Base-by-base conservation (phyloP, 2,329 filamentous ascomycete species). In the Aspergillus terreus region DNA sequence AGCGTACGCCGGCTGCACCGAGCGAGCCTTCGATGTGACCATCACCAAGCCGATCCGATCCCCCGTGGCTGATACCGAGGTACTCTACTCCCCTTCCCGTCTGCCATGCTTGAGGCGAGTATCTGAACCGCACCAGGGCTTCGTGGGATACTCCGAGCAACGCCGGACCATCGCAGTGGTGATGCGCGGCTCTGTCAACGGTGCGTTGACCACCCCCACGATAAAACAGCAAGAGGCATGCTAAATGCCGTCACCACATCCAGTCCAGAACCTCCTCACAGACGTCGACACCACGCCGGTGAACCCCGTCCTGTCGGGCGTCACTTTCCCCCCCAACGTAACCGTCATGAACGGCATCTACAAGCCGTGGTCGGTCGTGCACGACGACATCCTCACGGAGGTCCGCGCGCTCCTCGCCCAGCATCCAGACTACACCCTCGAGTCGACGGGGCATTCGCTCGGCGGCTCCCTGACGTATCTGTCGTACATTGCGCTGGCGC, bases 401-500 rank as follows among this genome's bases (percentile, higher is more conserved):
- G 65, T 68, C 23, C 58, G 56, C 25, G 47, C 54, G 1, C 57
- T 68, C 9, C 49, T 66, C 5, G 56, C 50, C 4, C 49, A 63
- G 21, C 64, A 66, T 32, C 65, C 65, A 1, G 59, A 58, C 14
- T 68, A 66, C 45, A 61, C 59, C 5, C 45, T 67, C 6, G 64
- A 68, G 40, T 61, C 63, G 4, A 61, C 63, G 14, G 64, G 65
- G 10, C 65, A 69, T 49, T 68, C 65, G 1, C 60, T 68, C 0
- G 65, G 65, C 36, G 65, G 66, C 6, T 33, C 66, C 1, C 60
- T 68, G 9, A 68, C 66, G 1, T 68, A 66, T 43, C 52, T 68
- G 32, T 66, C 64, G 11, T 68, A 67, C 43, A 60, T 68, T 25
- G 64, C 63, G 15, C 53, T 68, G 17, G 52, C 63, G 1, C 60